phyloP scores from a whole-genome alignment of 306 rosid species.

The Prunus dulcis region DNA sequence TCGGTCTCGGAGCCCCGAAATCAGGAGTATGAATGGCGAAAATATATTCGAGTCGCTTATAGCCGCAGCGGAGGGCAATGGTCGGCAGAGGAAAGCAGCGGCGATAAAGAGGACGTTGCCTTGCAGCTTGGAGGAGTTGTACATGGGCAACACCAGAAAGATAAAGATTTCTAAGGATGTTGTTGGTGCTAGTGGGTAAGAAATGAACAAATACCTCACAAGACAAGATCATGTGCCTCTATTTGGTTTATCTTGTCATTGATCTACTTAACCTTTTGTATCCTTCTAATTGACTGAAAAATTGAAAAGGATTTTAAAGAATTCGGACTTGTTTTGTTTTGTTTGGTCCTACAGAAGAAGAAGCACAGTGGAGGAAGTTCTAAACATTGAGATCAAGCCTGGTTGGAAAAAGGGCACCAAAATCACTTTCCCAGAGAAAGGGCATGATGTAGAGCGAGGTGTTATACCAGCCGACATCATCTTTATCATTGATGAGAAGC shows the following conservation, averaged over 20 bases:
- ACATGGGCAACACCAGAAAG: slow-evolving; percentile 76
- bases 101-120: slow-evolving; percentile 57
- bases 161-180: slow-evolving; percentile 90
- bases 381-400: slow-evolving; percentile 77
- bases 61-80: slow-evolving; percentile 35
- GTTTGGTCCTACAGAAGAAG: slow-evolving; percentile 38
- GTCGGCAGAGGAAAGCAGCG: slow-evolving; percentile 54
- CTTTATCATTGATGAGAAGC: slow-evolving; percentile 77
- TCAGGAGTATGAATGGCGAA: slow-evolving; percentile 24
- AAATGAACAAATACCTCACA: no score
- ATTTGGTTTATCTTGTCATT: no score
- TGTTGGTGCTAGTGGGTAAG: slow-evolving; percentile 73
- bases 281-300: neutral
- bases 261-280: neutral
- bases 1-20: no score
- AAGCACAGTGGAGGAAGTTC: slow-evolving; percentile 69
- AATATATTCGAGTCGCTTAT: slow-evolving; percentile 41
- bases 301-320: neutral
- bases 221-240: no score
- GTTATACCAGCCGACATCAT: slow-evolving; percentile 73
- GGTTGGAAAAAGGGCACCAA: slow-evolving; percentile 97
- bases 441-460: slow-evolving; percentile 65
- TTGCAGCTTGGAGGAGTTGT: slow-evolving; percentile 82
- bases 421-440: slow-evolving; percentile 80
- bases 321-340: no score